phyloP scores from a whole-genome alignment of 2,329 filamentous ascomycete genomes.

The Amylocarpus encephaloides region DNA sequence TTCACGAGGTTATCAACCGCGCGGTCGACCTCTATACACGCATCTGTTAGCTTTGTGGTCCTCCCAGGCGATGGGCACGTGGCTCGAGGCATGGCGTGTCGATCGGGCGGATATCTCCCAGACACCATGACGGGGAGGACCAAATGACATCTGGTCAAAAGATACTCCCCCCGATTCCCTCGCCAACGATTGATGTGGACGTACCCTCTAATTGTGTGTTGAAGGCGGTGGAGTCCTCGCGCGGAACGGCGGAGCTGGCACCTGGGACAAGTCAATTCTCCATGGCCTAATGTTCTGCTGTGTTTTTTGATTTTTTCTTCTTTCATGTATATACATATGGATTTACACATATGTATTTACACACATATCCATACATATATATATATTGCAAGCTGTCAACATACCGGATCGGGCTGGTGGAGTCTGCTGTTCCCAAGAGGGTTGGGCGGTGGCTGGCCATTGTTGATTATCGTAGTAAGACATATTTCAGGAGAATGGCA shows the following conservation, averaged over 20 bases:
- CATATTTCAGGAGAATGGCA: slow-evolving; percentile 40
- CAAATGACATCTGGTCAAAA: slow-evolving; percentile 10
- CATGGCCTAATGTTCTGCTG: slow-evolving; percentile 2
- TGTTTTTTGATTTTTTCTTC: no score
- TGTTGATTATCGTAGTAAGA: slow-evolving; percentile 64
- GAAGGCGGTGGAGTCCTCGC: slow-evolving; percentile 73
- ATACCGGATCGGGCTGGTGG: slow-evolving; percentile 68
- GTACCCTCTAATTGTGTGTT: slow-evolving; percentile 84
- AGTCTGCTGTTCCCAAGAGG: slow-evolving; percentile 66
- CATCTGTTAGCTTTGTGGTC: slow-evolving; percentile 15
- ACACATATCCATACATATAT: no score
- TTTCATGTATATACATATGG: no score
- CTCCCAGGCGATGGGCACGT: slow-evolving; percentile 5
- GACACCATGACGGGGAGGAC: slow-evolving; percentile 5
- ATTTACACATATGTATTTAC: no score
- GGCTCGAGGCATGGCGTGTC: slow-evolving; percentile 7
- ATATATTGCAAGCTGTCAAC: no score
- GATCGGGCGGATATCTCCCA: background rate
- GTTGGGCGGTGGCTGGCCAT: slow-evolving; percentile 56
- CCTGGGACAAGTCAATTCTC: slow-evolving; percentile 43
- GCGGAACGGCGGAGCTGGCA: slow-evolving; percentile 66
- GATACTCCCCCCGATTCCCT: background rate
- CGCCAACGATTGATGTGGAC: slow-evolving; percentile 33
- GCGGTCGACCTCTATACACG: slow-evolving; percentile 76
- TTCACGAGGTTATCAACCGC: slow-evolving; percentile 94